Percentiles rank a stretch among this genome's conserved stretches.
These are phyloP conservation scores for Thuja plicata DNA, from an alignment of 83 land plant genomes.

Conservation along the genomic window DNA sequence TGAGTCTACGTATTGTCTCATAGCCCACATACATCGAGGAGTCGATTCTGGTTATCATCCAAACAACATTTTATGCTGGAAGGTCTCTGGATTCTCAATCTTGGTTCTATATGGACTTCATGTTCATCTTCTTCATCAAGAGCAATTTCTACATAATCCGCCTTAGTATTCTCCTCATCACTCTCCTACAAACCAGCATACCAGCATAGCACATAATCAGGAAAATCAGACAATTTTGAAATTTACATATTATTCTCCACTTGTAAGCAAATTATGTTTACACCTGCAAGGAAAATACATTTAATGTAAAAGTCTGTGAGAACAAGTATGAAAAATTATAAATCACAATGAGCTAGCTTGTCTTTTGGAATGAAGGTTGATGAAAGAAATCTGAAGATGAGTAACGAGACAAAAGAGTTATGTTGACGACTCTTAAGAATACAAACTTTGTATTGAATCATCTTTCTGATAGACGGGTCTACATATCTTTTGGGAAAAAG, in stretches of 20 bases:
- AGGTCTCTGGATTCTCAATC: background rate
- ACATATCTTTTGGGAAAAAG: background rate
- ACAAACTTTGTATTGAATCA: no score
- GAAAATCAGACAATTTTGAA: background rate
- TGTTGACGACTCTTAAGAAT: no score
- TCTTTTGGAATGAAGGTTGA: no score
- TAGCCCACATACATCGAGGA: background rate
- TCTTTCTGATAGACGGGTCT: no score
- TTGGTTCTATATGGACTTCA: background rate
- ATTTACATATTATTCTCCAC: no score
- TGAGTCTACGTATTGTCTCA: background rate
- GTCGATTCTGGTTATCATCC: background rate
- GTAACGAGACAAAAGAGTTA: no score
- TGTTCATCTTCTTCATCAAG: background rate
- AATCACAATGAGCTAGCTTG: no score
- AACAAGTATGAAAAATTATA: no score
- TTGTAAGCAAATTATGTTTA: no score
- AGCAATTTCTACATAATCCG: background rate
- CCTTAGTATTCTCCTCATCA: background rate
- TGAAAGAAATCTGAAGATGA: no score
- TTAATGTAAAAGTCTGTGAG: no score
- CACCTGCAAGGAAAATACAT: no score
- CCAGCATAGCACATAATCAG: background rate
- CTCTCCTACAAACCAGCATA: background rate
- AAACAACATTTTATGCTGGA: background rate